Evolutionary conservation across 306 rosid species (phyloP), one percentile per base, ranked within the genome.

Genomic region (Vigna nakashimae): DNA sequence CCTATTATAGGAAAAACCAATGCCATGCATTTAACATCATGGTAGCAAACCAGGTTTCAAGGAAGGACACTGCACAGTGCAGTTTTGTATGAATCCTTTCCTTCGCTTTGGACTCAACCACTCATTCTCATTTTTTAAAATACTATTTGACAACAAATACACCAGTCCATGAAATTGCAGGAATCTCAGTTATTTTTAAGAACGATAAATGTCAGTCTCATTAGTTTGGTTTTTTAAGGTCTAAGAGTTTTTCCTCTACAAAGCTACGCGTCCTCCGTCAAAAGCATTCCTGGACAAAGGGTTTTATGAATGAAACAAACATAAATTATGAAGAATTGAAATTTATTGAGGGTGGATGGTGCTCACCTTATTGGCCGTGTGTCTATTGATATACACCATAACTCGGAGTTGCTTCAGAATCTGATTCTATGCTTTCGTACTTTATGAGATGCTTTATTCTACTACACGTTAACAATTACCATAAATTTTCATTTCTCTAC

Each of bases 341-440:
- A n/a, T 9, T 64, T 64, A 9, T 36, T n/a, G 28, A n/a, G 40
- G 24, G 28, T 12, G 67, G 30, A 50, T 24, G 73, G 4, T 67
- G 83, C 62, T 55, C 6, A 28, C 46, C 51, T 53, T 69, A 53
- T n/a, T 10, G 51, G 74, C 65, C 15, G 7, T 22, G 7, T 22
- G 51, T 42, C 24, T 60, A 28, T 74, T 7, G 8, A 45, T 46
- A 34, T 18, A n/a, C 34, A n/a, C 34, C 73, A 53, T 34, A 8
- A 53, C 15, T 36, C 30, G 18, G 42, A 66, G 51, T 57, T 65
- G 60, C 66, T 66, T 65, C 69, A 43, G 80, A 70, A 80, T 80
- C 69, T 59, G 51, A n/a, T 76, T 80, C 82, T 43, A 51, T 4
- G 63, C 45, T 59, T 30, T 32, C 34, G 1, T 30, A 18, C 58